A percentile compares a stretch with the other conserved stretches of the same genome.
Evolutionary conservation across 495 filamentous ascomycete genomes (phyloP).

Genomic region (Aspergillus avenaceus): DNA sequence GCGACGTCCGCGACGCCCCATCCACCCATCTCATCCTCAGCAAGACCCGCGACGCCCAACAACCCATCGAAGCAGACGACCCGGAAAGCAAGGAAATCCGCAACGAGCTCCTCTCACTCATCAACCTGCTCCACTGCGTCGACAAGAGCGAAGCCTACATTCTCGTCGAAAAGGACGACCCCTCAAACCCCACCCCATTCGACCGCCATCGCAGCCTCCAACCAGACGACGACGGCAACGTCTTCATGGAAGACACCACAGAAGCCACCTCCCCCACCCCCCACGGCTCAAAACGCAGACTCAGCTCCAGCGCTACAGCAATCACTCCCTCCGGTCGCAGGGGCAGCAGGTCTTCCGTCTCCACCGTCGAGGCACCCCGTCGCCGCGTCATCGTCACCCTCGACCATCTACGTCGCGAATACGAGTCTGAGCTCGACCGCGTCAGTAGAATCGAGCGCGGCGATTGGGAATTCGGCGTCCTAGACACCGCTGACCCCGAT

Average conservation of each 20-base stretch:
- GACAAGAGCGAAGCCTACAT: conserved; percentile 73
- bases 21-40: conserved; percentile 39
- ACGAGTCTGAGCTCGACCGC: conserved; percentile 81
- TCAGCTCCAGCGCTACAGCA: conserved; percentile 7
- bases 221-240: conserved; percentile 38
- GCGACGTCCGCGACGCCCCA: conserved; percentile 43
- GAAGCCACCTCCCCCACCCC: conserved; percentile 15
- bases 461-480: conserved; percentile 55
- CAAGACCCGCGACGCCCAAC: conserved; percentile 42
- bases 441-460: conserved; percentile 58
- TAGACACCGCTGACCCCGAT: conserved; percentile 30
- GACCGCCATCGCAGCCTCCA: conserved; percentile 23
- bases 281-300: conserved; percentile 8
- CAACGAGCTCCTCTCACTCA: conserved; percentile 71
- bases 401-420: conserved; percentile 77
- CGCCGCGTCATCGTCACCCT: conserved; percentile 65
- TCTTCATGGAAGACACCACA: conserved; percentile 38
- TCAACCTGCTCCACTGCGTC: conserved; percentile 87
- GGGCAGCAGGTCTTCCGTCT: conserved; percentile 23
- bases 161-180: conserved; percentile 44
- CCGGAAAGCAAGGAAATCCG: conserved; percentile 50
- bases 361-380: conserved; percentile 16
- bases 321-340: conserved; percentile 10
- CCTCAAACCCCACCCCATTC: conserved; percentile 9
- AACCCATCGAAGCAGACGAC: conserved; percentile 51